Evolutionary conservation across 1,284 basidiomycete species (phyloP).

Genomic region (Rhodotorula sp.): DNA sequence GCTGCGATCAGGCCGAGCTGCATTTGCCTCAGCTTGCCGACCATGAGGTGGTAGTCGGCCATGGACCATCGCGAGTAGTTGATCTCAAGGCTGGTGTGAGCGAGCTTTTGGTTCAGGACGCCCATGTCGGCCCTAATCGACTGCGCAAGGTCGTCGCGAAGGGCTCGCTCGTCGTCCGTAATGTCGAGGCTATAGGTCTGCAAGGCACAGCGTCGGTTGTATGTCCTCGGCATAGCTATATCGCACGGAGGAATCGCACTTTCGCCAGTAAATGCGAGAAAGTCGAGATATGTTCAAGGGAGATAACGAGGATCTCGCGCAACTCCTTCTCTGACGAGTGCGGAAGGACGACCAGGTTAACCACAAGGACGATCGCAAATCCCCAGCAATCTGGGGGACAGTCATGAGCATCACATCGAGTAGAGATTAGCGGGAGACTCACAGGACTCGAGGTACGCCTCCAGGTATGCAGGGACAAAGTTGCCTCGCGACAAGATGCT

Average conservation of each 20-base stretch:
- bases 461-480: conserved; percentile 44
- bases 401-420: not conserved
- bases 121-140: conserved; percentile 48
- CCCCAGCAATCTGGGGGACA: conserved; percentile 10
- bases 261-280: conserved; percentile 29
- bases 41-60: conserved; percentile 45
- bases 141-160: conserved; percentile 46
- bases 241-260: too few relatives aligned
- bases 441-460: conserved; percentile 27
- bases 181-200: conserved; percentile 47
- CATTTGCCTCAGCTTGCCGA: conserved; percentile 44
- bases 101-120: conserved; percentile 46
- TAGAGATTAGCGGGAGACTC: not conserved
- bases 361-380: conserved; percentile 47
- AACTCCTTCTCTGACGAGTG: conserved; percentile 48
- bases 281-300: conserved; percentile 47
- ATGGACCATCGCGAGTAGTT: conserved; percentile 48
- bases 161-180: conserved; percentile 47
- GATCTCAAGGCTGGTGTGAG: conserved; percentile 42
- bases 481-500: not conserved
- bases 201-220: not conserved
- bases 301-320: conserved; percentile 46
- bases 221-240: too few relatives aligned
- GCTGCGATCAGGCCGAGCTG: conserved; percentile 48
- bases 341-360: conserved; percentile 48